Base-by-base conservation (phyloP, 495 filamentous ascomycete species). In the Neurospora tetrasperma region DNA sequence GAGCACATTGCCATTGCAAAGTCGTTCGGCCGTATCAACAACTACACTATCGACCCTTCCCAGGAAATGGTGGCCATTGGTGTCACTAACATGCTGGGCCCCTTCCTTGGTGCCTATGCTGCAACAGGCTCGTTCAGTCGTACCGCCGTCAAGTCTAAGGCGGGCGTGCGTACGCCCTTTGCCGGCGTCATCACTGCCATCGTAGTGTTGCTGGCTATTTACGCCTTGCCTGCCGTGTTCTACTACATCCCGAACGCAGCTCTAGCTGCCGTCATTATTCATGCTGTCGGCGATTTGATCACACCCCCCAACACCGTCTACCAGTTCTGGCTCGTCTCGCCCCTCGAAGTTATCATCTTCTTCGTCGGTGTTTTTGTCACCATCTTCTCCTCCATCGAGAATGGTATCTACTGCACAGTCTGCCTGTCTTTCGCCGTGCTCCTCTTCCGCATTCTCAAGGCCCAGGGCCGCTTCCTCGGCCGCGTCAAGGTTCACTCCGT, bases 1-100 rank as follows among this genome's bases (percentile, higher is more conserved):
- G 96, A 99, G 81, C 93, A 96, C 79, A 94, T 96, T 75, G 92
- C 96, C n/a, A 99, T 99, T 74, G 93, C 94, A 42, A 99, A 99
- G 82, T 98, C 96, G 0, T 99, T 99, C 73, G 96, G 96, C 6
- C 88, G 96, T 59, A 87, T 99, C 75, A 98, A 98, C 84, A 98
- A 98, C 83, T 99, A 99, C 82, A 93, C 90, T n/a, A 98, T 99
- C 81, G 89, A 98, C 74, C 96, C 96, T 4, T 98, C 95, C 0
- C 96, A 99, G 79, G 96, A 99, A 77, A 89, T 99, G 83, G 91
- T 99, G 35, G 96, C 92, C 35, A 98, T 99, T 77, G 96, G 96
- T 69, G 87, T 98, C 10, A 92, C 90, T 23, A 99, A 99, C 80
- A 85, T 98, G 42, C 86, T 99, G 2, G 94, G 93, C 6, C 95